Base-by-base conservation (phyloP, 768 basidiomycete species). In the Suillus ampliporus region DNA sequence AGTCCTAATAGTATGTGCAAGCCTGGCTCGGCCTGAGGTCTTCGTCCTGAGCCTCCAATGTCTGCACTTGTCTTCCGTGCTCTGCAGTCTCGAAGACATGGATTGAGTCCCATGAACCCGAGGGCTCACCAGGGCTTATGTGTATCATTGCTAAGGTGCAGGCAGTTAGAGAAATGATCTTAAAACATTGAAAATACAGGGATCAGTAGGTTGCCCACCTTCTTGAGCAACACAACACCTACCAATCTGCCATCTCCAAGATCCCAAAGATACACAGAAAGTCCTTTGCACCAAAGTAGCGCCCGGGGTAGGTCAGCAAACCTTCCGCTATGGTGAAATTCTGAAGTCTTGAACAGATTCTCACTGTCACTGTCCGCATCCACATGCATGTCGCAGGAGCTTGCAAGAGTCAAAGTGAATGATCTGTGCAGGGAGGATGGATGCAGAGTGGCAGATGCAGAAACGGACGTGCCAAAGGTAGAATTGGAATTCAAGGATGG, bases 241-340 rank as follows among this genome's bases (percentile, higher is more conserved):
- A 97, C 97, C 76, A 98, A 99, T 57, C 91, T 92, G 19, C 93
- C 94, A 69, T 99, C 96, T 62, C 98, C 97, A 31, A 95, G 83
- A 72, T 99, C 97, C 97, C 97, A 99, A 21, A 99, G 87, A 77
- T 96, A 99, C 15, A 97, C 97, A 26, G 92, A 95, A n/a, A n/a
- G n/a, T n/a, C 67, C 31, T 68, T 65, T 61, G 69, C 61, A 61
- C 65, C 44, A 66, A 67, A 52, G 72, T 66, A 63, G 65, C n/a
- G 61, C 66, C 57, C 50, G 17, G 62, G 67, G 46, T 58, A 34
- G 71, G 51, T 62, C 69, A 10, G 62, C 51, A 47, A 54, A 61
- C 51, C 62, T 66, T 46, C 63, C n/a, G 54, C 59, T 65, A 3
- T 56, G 67, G 17, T 57, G 61, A n/a, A 61, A 46, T 23, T 67